Evolutionary conservation across 306 rosid species (phyloP), one percentile per base, ranked within the genome.

Genomic region (Rosa lucieae): DNA sequence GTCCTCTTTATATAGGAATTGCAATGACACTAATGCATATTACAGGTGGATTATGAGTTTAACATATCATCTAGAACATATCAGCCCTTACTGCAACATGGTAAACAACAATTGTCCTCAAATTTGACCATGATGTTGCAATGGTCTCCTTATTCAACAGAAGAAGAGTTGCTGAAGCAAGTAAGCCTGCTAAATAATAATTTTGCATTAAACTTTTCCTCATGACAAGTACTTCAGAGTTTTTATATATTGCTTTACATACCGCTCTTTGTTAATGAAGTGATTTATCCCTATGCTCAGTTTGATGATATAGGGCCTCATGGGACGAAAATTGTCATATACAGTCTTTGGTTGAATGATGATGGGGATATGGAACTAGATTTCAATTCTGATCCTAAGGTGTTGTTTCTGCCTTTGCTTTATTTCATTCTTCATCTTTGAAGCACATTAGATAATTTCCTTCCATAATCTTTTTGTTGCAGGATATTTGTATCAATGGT

Each of bases 101-200:
- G 90, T 21, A 70, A 63, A 55, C 94, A 91, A 42, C 89, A 86
- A 84, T 92, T 86, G 76, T 26, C 65, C 66, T 62, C 86, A 44
- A 95, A 95, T 85, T 84, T 95, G 75, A 79, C 92, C 69, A 75
- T 81, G 86, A 76, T 95, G 80, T 69, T 95, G 84, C 82, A 82
- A 39, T 95, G 97, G 99, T 92, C 99, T 70, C 99, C 99, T 37
- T 95, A 87, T 82, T 89, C 91, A 49, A 85, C 95, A 29, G 97
- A 91, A 75, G 74, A 92, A 26, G 92, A 88, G 78, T 94, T 95
- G 76, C 87, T 92, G 77, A 74, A 90, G 82, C 97, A 92, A 83
- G 99, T 95, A 59, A 81, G 92, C 55, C 67, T 59, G 17, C 14
- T 26, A 35, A 73, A 39, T 18, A 20, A 35, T 5, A 48, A 29